Evolutionary conservation across 2,329 filamentous ascomycete genomes (phyloP), one percentile per base, ranked within the genome.

Genomic region (Dichotomopilus funicola): DNA sequence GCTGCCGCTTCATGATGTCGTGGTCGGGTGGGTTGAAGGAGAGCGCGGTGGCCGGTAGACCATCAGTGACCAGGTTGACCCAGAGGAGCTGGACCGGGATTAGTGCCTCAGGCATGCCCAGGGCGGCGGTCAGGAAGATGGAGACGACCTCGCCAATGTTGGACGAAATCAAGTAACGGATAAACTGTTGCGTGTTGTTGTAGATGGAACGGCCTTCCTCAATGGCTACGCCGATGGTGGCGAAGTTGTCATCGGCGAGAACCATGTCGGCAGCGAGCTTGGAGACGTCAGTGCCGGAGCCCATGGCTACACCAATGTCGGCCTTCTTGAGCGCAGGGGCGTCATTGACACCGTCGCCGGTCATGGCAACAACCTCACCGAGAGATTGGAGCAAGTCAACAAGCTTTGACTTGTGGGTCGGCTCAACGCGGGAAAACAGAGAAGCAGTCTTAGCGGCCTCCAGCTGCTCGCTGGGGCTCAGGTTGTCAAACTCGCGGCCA

Each of bases 131-230:
- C 65, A 99, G 75, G 81, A 99, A 99, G 73, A 99, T 99, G 8
- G 94, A 97, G 38, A 99, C 94, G 38, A 99, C 94, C 72, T 99
- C 94, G 66, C 94, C 95, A 63, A 99, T 99, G 77, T 99, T 99
- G 61, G 92, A 97, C 7, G 92, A 97, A 71, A 99, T 99, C 59
- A 99, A 82, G 72, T 99, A 99, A 49, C 95, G 89, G 74, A 99
- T 99, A 74, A 99, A 99, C 71, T 99, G 94, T 71, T 99, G 94
- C 5, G 94, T 99, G 79, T 99, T 99, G 85, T 94, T 97, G 82
- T 96, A 99, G 74, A 99, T 99, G 61, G 91, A 91, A 60, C 94
- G 88, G 53, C 94, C 94, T 74, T 99, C 94, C 71, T 99, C 94
- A 61, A 99, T 91, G 49, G 94, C 94, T 54, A 90, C 80, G 71